Conservation (phyloP, 257 asterid species). For the Lithospermum erythrorhizon region DNA sequence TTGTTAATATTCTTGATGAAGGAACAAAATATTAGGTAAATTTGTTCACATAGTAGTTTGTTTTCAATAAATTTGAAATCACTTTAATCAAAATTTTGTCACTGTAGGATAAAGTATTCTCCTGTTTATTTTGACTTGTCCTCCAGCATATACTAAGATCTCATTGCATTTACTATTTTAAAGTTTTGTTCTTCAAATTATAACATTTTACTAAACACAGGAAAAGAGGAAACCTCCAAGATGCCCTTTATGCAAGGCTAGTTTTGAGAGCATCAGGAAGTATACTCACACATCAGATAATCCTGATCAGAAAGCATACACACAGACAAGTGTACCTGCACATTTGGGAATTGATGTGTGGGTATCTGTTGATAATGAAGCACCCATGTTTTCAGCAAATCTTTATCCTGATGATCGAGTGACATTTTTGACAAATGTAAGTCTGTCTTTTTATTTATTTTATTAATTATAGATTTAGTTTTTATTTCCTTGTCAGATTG, state of each 20-base stretch:
- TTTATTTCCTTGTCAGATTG: background rate
- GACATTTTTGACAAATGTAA: background rate
- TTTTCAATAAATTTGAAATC: background rate
- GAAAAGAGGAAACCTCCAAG: background rate
- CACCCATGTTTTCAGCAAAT: background rate
- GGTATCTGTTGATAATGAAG: background rate
- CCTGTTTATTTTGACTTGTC: background rate
- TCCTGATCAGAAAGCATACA: background rate
- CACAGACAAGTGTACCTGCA: background rate
- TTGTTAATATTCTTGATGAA: background rate
- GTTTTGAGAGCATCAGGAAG: background rate
- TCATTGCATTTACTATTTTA: background rate
- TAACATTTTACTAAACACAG: background rate
- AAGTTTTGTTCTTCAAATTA: background rate
- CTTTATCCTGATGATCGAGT: background rate
- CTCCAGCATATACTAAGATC: background rate
- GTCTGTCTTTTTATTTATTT: background rate
- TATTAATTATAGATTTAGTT: background rate
- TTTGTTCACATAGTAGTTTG: background rate
- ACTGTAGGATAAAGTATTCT: background rate
- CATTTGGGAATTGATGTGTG: background rate
- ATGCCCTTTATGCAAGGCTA: slow-evolving; percentile 1
- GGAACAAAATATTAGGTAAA: background rate
- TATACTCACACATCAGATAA: background rate
- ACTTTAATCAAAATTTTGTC: background rate